Percentiles rank a stretch among this genome's conserved stretches.
Conservation (phyloP, 108 stramenopile species). For the Cyclotella cryptica region DNA sequence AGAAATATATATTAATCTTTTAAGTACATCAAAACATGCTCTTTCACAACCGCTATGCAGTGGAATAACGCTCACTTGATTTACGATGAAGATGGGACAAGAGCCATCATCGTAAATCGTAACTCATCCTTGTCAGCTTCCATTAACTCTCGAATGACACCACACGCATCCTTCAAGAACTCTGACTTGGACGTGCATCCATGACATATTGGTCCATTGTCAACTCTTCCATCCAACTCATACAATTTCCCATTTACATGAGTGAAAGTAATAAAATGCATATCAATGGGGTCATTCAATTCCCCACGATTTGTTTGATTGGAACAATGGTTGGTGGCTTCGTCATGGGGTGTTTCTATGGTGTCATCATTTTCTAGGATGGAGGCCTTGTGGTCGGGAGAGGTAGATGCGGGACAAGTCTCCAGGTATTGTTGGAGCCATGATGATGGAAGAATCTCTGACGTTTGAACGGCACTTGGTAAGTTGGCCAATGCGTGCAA, state of each 20-base stretch:
- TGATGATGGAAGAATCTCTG: conserved; percentile 48
- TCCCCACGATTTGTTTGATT: conserved; percentile 59
- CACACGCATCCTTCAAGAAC: conserved; percentile 62
- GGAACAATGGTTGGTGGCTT: conserved; percentile 49
- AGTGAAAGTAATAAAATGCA: conserved; percentile 89
- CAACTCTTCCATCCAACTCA: conserved; percentile 91
- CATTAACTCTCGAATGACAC: conserved; percentile 69
- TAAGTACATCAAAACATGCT: too few relatives aligned
- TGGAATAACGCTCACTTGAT: too few relatives aligned
- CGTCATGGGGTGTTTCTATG: conserved; percentile 71
- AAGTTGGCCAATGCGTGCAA: conserved; percentile 73
- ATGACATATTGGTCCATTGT: conserved; percentile 79
- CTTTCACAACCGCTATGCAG: too few relatives aligned
- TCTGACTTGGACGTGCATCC: conserved; percentile 54
- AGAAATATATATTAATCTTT: too few relatives aligned
- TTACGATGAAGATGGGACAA: conserved; percentile 50
- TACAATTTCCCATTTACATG: conserved; percentile 72
- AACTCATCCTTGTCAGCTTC: conserved; percentile 67
- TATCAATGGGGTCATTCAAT: conserved; percentile 65
- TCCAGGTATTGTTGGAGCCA: conserved; percentile 63
- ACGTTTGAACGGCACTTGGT: conserved; percentile 37
- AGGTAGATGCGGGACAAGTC: conserved; percentile 50
- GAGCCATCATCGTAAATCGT: conserved; percentile 76
- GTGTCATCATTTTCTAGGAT: conserved; percentile 61
- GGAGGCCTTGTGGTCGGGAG: conserved; percentile 64